These are phyloP conservation scores for Phytopythium chamaehyphon DNA, from an alignment of 352 stramenopile species.

Conservation along the genomic window DNA sequence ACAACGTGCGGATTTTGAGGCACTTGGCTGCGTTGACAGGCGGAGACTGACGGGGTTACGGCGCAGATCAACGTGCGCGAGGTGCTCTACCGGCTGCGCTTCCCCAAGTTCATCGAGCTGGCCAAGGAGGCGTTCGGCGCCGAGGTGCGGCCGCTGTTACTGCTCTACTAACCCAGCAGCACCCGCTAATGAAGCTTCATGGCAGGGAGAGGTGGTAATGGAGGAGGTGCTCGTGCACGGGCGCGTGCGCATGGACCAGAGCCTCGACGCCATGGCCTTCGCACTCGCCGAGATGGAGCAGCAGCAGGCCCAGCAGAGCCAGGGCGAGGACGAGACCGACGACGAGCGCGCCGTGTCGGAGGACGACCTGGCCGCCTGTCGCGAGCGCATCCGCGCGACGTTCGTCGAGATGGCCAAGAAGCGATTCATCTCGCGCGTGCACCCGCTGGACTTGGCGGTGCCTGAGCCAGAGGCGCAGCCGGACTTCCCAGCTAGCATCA, in stretches of 20 bases:
- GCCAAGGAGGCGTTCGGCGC: slow-evolving; percentile 71
- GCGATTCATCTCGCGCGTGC: slow-evolving; percentile 81
- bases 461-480: slow-evolving; percentile 50
- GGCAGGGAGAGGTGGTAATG: slow-evolving; percentile 79
- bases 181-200: background rate
- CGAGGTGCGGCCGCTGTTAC: slow-evolving; percentile 19
- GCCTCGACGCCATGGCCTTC: slow-evolving; percentile 78
- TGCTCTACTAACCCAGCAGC: too few relatives aligned
- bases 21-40: background rate
- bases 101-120: slow-evolving; percentile 81
- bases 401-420: slow-evolving; percentile 90
- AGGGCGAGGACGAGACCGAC: slow-evolving; percentile 4
- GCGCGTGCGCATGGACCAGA: slow-evolving; percentile 82
- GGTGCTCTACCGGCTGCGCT: slow-evolving; percentile 76
- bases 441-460: slow-evolving; percentile 77
- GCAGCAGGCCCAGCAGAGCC: slow-evolving; percentile 10
- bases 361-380: slow-evolving; percentile 66
- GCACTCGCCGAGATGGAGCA: slow-evolving; percentile 59
- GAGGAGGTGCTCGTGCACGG: slow-evolving; percentile 84
- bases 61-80: slow-evolving; percentile 76
- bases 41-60: background rate
- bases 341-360: slow-evolving; percentile 60
- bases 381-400: slow-evolving; percentile 44
- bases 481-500: slow-evolving; percentile 64
- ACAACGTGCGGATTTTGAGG: slow-evolving; percentile 32